Evolutionary conservation across 169 alveolate species (phyloP).

Genomic region (Amoebophrya sp.): DNA sequence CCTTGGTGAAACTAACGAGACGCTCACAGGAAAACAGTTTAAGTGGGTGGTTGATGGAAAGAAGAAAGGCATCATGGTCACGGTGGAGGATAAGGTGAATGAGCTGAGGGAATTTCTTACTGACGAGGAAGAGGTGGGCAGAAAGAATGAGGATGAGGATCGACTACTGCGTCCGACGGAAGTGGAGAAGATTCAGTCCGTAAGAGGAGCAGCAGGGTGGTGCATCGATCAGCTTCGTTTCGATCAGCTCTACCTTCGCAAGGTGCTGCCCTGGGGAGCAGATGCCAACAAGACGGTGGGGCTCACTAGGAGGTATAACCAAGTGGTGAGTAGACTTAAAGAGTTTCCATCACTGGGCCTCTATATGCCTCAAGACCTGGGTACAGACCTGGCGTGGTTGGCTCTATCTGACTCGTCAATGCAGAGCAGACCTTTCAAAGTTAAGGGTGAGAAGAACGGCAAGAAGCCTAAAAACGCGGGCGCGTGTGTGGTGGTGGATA

Average conservation of each 20-base stretch:
- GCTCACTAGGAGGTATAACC: too few species aligned
- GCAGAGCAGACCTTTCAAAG: too few species aligned
- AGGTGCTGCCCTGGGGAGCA: neutral
- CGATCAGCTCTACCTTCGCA: neutral
- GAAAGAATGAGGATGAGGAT: neutral
- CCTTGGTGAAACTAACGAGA: neutral
- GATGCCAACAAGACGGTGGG: too few species aligned
- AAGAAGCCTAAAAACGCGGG: too few species aligned
- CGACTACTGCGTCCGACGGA: neutral
- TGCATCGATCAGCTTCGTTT: neutral
- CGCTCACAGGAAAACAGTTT: neutral
- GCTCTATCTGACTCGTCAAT: too few species aligned
- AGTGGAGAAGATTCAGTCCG: neutral
- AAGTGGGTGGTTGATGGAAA: neutral
- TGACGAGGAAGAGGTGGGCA: neutral
- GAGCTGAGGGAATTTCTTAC: neutral
- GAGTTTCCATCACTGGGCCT: too few species aligned
- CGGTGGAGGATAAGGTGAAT: neutral
- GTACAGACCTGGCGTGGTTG: too few species aligned
- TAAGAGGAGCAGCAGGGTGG: neutral
- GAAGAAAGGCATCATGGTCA: neutral
- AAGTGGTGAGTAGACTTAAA: too few species aligned
- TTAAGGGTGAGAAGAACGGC: too few species aligned
- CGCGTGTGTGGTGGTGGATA: neutral
- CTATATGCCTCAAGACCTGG: too few species aligned